Evolutionary conservation across 106 monocot genomes (phyloP), one percentile per base, ranked within the genome.

Genomic region (Triglochin maritima): DNA sequence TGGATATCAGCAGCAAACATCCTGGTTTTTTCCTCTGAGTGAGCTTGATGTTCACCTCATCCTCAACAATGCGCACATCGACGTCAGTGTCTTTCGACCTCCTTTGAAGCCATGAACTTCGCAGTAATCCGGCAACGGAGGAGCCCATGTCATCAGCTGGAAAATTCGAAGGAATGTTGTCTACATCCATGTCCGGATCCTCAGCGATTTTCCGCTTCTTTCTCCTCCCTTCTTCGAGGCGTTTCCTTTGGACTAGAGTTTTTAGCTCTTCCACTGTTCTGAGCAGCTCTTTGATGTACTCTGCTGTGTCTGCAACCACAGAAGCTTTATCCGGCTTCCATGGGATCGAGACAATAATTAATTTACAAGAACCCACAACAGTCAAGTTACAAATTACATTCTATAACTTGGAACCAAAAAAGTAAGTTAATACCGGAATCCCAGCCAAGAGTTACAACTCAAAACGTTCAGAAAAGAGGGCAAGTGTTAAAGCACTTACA

Each of bases 41-140:
- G 60, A 94, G 76, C 74, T 84, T 94, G 67, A 94, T 85, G 69
- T 72, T 81, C n/a, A 79, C 89, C 59, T 94, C 94, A 7, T 90
- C 89, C 49, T 94, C 94, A n/a, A 94, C 68, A 12, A 90, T 87
- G 12, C 94, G 74, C 10, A 94, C 87, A 62, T 94, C 94, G 0
- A 94, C 83, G 14, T 59, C 61, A 9, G 81, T 81, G 14, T 79
- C 84, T 61, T 78, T 87, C 3, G 79, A 81, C 44, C 57, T 74
- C 65, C 94, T 76, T 42, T 87, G 94, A 7, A 89, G 53, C 89
- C 89, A 87, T 5, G 94, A 87, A 72, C 94, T 82, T 73, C 89
- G 51, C 60, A 85, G 58, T 41, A 46, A 44, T 51, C 69, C 75
- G 4, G 47, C 15, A 47, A 46, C 43, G 3, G 60, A 29, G 7